Evolutionary conservation across 192 early-diverging fungal species (phyloP), one percentile per base, ranked within the genome.

Genomic region (Jimgerdemannia flammicorona): DNA sequence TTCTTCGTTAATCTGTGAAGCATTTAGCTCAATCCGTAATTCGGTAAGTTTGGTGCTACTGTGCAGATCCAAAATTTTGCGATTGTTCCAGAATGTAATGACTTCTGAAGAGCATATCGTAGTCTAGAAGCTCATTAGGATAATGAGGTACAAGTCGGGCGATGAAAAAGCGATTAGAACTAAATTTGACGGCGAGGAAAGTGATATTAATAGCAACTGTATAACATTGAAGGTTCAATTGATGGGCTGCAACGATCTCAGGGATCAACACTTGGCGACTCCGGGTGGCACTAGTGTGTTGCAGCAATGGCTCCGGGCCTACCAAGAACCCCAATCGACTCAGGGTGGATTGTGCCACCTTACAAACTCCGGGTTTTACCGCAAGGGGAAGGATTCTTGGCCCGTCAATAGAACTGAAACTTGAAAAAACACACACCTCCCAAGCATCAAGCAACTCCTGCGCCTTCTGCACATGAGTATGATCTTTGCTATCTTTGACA

Each of bases 181-280:
- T 9, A 64, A 73, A 40, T 65, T 54, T 4, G 49, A 73, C n/a
- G n/a, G n/a, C n/a, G n/a, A n/a, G n/a, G n/a, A n/a, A n/a, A n/a
- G n/a, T n/a, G n/a, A 65, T 63, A 73, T 29, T 66, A 40, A 20
- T 6, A n/a, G 11, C 65, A 69, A 14, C 49, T 54, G 49, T 11
- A 54, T 54, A 54, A 54, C 4, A 4, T 54, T 54, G 11, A 54
- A 54, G 49, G n/a, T n/a, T n/a, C n/a, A n/a, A n/a, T 49, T 74
- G 74, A 74, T 68, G 64, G 69, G 67, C 74, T 74, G 67, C 74
- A 74, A 74, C 74, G 74, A 74, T 66, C 74, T 74, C 74, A 67
- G 67, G 74, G 63, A 66, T 54, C 65, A 74, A 74, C 74, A 74
- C 74, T 43, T 4, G 40, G 8, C 43, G 44, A 69, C 74, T 74